Conservation (phyloP, 495 filamentous ascomycete genomes). For the Annulohypoxylon nitens region DNA sequence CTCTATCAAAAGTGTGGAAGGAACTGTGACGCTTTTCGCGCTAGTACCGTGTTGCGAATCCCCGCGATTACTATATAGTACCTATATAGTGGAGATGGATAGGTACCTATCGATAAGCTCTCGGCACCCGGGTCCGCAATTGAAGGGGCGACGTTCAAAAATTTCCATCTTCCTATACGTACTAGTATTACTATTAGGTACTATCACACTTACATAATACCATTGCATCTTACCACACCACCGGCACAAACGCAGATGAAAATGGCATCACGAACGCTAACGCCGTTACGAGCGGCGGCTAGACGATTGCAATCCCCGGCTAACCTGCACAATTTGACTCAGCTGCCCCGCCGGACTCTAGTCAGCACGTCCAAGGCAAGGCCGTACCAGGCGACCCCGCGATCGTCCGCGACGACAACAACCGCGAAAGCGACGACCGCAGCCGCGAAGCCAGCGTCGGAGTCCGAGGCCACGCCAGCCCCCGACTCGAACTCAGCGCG, state of each 20-base stretch:
- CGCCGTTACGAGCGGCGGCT: conserved; percentile 22
- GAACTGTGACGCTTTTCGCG: not conserved
- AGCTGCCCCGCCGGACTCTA: conserved; percentile 30
- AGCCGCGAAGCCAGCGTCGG: not conserved
- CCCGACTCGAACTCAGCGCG: conserved; percentile 10
- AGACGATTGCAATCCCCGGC: not conserved
- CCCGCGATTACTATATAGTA: not conserved
- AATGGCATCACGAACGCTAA: conserved; percentile 42
- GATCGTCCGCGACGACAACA: conserved; percentile 2
- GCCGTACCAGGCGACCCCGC: conserved; percentile 9
- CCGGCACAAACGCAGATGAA: not conserved
- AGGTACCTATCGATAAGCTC: conserved; percentile 28
- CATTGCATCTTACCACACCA: conserved; percentile 8
- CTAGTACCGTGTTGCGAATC: not conserved
- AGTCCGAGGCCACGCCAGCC: not conserved
- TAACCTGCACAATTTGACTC: not conserved
- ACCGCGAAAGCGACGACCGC: not conserved
- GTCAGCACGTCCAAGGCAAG: conserved; percentile 36
- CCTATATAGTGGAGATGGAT: not conserved
- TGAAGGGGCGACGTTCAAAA: conserved; percentile 4
- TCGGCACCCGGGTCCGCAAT: conserved; percentile 13
- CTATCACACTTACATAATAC: not conserved
- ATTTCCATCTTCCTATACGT: conserved; percentile 21
- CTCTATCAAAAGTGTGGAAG: not conserved
- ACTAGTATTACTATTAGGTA: too few relatives aligned